Base-by-base conservation (phyloP, 2,329 filamentous ascomycete genomes). In the Chalara sp. region DNA sequence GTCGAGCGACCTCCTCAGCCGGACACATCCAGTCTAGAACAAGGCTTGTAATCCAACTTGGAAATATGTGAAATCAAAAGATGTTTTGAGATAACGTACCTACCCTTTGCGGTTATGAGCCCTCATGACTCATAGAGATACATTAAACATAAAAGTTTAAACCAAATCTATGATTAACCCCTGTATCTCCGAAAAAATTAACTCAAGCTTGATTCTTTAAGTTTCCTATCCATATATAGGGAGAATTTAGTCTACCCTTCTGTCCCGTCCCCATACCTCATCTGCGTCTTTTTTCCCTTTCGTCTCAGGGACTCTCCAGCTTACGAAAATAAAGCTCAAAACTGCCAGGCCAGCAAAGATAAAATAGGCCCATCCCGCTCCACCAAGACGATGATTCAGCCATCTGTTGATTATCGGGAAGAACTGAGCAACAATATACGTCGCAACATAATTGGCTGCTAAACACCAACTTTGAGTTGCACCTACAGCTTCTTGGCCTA, bases 361-460 rank as follows among this genome's bases (percentile, higher is more conserved):
- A 65, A 93, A 95, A 65, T 95, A 99, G 0, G 93, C 86, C 72
- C 85, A 87, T 1, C 92, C 91, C 3, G 84, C 78, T 0, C 84
- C 86, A 0, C 87, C 81, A 8, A 84, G 66, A 3, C 68, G 62
- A 0, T 70, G 65, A 61, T 85, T 91, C 47, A 96, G 70, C 4
- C 78, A 79, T 42, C 81, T 79, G 64, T 95, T 95, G 54, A 95
- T 68, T 21, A 96, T 78, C 0, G 93, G 92, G 73, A 99, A 96
- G 70, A 96, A 95, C 61, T 96, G 90, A 0, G 92, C 91, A 2
- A 99, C 90, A 28, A 95, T 61, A 64, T 96, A 97, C 0, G 92
- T 97, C 1, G 90, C 87, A 30, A 89, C 76, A 76, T 95, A 97
- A 67, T 93, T 97, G 11, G 88, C 86, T 1, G 83, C 89, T 29